Percentiles rank a stretch among this genome's conserved stretches.
Conservation (phyloP, 2,329 filamentous ascomycete species). For the Aspergillus ibericus region DNA sequence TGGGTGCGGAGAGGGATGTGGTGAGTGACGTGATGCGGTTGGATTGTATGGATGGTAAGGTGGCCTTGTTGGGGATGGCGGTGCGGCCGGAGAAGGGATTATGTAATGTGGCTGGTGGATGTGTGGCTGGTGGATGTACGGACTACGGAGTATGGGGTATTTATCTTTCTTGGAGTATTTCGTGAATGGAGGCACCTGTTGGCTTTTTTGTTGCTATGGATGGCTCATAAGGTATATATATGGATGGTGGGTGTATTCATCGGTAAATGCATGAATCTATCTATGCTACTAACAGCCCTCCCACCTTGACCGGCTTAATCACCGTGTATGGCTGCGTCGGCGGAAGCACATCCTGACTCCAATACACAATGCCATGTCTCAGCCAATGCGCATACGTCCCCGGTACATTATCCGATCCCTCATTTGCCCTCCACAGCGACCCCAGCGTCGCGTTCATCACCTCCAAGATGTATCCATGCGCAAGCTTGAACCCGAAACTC, state of each 20-base stretch:
- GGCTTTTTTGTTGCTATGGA: background rate
- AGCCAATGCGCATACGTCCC: slow-evolving; percentile 6
- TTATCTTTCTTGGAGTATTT: background rate
- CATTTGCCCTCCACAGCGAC: slow-evolving; percentile 2
- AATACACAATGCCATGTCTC: background rate
- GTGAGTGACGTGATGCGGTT: background rate
- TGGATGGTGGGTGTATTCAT: too few species aligned
- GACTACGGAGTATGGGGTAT: background rate
- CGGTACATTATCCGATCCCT: background rate
- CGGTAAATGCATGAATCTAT: too few species aligned
- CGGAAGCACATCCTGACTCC: slow-evolving; percentile 3
- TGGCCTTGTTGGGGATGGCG: background rate
- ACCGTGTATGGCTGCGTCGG: background rate
- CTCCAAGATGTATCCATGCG: slow-evolving; percentile 3
- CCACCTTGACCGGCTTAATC: background rate
- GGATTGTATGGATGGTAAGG: background rate
- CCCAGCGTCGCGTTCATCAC: background rate
- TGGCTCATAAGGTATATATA: too few species aligned
- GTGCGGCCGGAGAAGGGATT: too few species aligned
- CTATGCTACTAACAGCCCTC: background rate
- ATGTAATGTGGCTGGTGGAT: background rate
- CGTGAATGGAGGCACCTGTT: too few species aligned
- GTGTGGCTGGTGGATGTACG: background rate
- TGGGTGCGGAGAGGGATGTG: background rate
- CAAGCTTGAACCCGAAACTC: slow-evolving; percentile 8